Evolutionary conservation across 768 basidiomycete species (phyloP).

Genomic region (Mycena polygramma): DNA sequence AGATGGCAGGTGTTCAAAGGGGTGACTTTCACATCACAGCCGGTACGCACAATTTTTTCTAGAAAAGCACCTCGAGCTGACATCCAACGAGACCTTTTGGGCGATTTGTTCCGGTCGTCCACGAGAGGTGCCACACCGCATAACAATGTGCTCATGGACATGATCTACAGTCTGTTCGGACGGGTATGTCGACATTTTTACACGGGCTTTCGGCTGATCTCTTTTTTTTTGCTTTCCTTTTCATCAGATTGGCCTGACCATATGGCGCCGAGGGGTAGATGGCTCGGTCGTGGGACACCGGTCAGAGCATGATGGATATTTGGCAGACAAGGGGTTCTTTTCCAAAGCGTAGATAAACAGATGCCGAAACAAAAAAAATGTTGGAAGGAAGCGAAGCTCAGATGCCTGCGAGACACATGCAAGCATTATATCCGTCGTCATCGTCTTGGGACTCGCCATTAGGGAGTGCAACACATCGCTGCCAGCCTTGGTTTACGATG

Average conservation of each 20-base stretch:
- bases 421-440: constrained; percentile 82
- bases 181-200: constrained; percentile 48
- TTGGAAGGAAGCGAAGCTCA: constrained; percentile 72
- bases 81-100: constrained; percentile 60
- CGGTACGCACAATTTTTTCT: neutral
- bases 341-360: constrained; percentile 18
- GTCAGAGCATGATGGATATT: constrained; percentile 52
- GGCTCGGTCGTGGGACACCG: constrained; percentile 47
- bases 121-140: constrained; percentile 69
- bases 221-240: constrained; percentile 4
- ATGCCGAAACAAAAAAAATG: constrained; percentile 42
- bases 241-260: constrained; percentile 52
- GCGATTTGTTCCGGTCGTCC: constrained; percentile 68
- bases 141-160: constrained; percentile 66
- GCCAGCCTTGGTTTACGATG: constrained; percentile 76
- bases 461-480: constrained; percentile 63
- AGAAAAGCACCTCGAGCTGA: neutral
- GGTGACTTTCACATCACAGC: constrained; percentile 75
- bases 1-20: constrained; percentile 63
- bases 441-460: constrained; percentile 87
- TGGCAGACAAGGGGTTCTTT: constrained; percentile 42
- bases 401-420: constrained; percentile 43
- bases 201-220: constrained; percentile 21
- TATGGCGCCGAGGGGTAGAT: constrained; percentile 57
- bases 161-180: constrained; percentile 55